phyloP scores from a whole-genome alignment of 805 yeast species.

The Saturnispora sanitii region DNA sequence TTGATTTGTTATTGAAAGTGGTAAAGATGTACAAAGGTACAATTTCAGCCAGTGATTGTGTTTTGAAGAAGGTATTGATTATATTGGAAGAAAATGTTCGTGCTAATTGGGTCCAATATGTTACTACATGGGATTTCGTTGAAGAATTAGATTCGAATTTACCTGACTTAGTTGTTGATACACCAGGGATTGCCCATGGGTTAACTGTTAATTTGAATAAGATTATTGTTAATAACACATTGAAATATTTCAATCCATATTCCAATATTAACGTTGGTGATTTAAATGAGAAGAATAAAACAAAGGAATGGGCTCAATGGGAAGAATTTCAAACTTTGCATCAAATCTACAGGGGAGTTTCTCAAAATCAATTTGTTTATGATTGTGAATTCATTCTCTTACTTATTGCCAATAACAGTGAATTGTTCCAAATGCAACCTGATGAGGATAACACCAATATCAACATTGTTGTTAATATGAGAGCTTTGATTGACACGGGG shows the following conservation, averaged over 20 bases:
- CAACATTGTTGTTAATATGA: conserved; percentile 37
- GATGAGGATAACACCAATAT: conserved; percentile 8
- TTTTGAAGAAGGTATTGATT: conserved; percentile 47
- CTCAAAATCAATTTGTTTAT: conserved; percentile 30
- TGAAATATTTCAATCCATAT: conserved; percentile 26
- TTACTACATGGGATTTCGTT: conserved; percentile 52
- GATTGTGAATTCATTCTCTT: conserved; percentile 66
- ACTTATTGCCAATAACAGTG: conserved; percentile 53
- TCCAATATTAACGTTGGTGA: background rate
- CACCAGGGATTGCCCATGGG: conserved; percentile 28
- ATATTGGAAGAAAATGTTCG: conserved; percentile 42
- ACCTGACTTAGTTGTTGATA: conserved; percentile 36
- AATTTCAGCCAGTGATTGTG: conserved; percentile 44
- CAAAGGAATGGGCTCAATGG: conserved; percentile 19
- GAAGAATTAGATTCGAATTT: conserved; percentile 30
- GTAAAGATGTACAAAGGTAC: conserved; percentile 57
- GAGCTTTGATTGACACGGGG: conserved; percentile 45
- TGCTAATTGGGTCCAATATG: conserved; percentile 55
- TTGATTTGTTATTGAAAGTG: conserved; percentile 38
- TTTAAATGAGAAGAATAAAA: background rate
- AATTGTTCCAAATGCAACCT: conserved; percentile 34
- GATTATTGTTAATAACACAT: conserved; percentile 39
- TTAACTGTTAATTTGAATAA: conserved; percentile 44
- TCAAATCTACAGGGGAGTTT: conserved; percentile 13
- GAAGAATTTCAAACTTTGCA: conserved; percentile 23